phyloP scores from a whole-genome alignment of 805 yeast genomes.

The Ogataea saltuana region DNA sequence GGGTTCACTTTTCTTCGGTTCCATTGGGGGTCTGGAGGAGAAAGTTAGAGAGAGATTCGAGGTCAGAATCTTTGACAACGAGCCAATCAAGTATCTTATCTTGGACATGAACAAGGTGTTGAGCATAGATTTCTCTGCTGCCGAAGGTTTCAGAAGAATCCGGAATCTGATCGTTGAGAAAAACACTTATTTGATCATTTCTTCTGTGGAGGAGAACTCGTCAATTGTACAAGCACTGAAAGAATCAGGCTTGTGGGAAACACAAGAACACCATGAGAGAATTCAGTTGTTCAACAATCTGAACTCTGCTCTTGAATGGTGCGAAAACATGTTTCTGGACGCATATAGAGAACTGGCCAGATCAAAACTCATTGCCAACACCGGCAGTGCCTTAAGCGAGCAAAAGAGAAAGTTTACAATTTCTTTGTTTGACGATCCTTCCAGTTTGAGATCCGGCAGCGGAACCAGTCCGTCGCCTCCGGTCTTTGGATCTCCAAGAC shows the following conservation, averaged over 20 bases:
- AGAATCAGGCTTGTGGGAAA: conserved; percentile 80
- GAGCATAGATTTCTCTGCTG: conserved; percentile 89
- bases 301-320: conserved; percentile 92
- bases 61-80: conserved; percentile 44
- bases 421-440: conserved; percentile 18
- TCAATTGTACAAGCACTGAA: conserved; percentile 68
- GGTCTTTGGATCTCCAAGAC: conserved; percentile 51
- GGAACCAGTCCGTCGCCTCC: conserved; percentile 10
- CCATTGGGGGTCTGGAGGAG: conserved; percentile 87
- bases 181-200: conserved; percentile 68
- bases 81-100: conserved; percentile 77
- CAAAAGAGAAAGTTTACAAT: conserved; percentile 22
- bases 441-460: background rate
- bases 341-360: conserved; percentile 47
- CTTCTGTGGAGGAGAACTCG: conserved; percentile 72
- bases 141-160: conserved; percentile 90
- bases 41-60: conserved; percentile 68
- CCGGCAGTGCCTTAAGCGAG: background rate
- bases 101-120: conserved; percentile 82
- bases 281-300: conserved; percentile 73
- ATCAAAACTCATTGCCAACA: conserved; percentile 5
- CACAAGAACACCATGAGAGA: conserved; percentile 42
- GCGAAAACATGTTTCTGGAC: conserved; percentile 84
- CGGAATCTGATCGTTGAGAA: conserved; percentile 73
- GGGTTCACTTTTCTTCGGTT: conserved; percentile 91